Conservation (phyloP, 495 filamentous ascomycete species). For the Penicillium paxilli region DNA sequence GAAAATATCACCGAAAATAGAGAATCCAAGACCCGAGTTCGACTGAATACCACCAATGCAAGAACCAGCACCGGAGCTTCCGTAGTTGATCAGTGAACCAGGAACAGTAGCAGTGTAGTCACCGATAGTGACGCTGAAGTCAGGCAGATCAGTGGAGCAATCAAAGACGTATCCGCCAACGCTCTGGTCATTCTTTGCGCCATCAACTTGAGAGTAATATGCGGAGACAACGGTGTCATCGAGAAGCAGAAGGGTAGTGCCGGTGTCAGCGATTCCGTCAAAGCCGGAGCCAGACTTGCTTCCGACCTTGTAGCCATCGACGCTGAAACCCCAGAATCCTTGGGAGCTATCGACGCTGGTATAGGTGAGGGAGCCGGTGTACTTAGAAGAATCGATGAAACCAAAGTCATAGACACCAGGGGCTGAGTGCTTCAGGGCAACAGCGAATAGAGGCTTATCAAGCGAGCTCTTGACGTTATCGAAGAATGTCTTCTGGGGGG, state of each 20-base stretch:
- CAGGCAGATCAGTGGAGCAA: constrained; percentile 61
- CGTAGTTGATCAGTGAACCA: constrained; percentile 41
- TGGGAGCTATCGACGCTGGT: constrained; percentile 50
- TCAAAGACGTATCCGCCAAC: constrained; percentile 66
- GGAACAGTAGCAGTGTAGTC: constrained; percentile 40
- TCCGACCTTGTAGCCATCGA: constrained; percentile 61
- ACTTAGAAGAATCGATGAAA: constrained; percentile 61
- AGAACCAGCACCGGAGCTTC: constrained; percentile 34
- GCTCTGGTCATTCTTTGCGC: constrained; percentile 43
- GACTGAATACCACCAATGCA: constrained; percentile 65
- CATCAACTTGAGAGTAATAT: constrained; percentile 62
- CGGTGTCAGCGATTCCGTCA: constrained; percentile 52
- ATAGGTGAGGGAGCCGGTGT: constrained; percentile 64
- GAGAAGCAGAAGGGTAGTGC: constrained; percentile 69
- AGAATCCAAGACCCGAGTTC: constrained; percentile 59
- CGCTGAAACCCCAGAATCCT: constrained; percentile 71
- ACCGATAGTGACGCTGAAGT: constrained; percentile 57
- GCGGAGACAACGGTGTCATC: constrained; percentile 48
- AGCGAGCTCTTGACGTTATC: constrained; percentile 60
- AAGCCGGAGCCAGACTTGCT: constrained; percentile 22
- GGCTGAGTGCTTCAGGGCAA: constrained; percentile 57
- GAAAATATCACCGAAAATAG: constrained; percentile 73
- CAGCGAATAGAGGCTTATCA: constrained; percentile 63
- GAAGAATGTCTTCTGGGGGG: constrained; percentile 65
- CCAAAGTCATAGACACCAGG: constrained; percentile 74